Evolutionary conservation across 2,329 filamentous ascomycete species (phyloP).

Genomic region (Macroventuria anomochaeta): DNA sequence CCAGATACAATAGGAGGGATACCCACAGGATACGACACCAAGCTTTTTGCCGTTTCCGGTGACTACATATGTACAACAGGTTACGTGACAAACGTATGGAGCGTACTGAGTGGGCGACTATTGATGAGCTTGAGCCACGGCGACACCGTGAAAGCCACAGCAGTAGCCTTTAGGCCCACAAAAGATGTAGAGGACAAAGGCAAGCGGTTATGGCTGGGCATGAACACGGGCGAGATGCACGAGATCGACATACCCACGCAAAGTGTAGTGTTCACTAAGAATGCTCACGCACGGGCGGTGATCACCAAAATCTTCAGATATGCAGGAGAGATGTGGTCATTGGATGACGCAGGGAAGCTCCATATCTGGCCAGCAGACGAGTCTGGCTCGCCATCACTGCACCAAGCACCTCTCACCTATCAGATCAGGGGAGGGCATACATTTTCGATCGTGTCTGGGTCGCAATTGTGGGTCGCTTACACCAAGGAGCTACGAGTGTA

Average conservation of each 20-base stretch:
- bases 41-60: constrained; percentile 86
- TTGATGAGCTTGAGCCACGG: constrained; percentile 82
- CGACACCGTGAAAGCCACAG: constrained; percentile 81
- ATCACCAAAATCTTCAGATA: constrained; percentile 86
- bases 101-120: constrained; percentile 78
- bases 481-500: constrained; percentile 90
- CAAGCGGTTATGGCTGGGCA: constrained; percentile 85
- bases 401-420: constrained; percentile 76
- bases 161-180: constrained; percentile 85
- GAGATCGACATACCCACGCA: constrained; percentile 84
- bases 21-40: constrained; percentile 82
- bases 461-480: constrained; percentile 84
- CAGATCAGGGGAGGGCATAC: constrained; percentile 81
- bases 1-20: constrained; percentile 78
- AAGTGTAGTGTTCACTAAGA: constrained; percentile 71
- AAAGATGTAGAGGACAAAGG: constrained; percentile 80
- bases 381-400: constrained; percentile 76
- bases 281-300: constrained; percentile 78
- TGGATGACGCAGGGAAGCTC: constrained; percentile 87
- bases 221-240: constrained; percentile 83
- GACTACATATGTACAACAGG: constrained; percentile 87
- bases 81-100: constrained; percentile 88
- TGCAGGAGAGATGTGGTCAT: constrained; percentile 88
- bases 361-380: constrained; percentile 85
- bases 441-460: constrained; percentile 86